A percentile compares a stretch with the other conserved stretches of the same genome.
Evolutionary conservation across 306 rosid genomes (phyloP).

Genomic region (Geum urbanum): DNA sequence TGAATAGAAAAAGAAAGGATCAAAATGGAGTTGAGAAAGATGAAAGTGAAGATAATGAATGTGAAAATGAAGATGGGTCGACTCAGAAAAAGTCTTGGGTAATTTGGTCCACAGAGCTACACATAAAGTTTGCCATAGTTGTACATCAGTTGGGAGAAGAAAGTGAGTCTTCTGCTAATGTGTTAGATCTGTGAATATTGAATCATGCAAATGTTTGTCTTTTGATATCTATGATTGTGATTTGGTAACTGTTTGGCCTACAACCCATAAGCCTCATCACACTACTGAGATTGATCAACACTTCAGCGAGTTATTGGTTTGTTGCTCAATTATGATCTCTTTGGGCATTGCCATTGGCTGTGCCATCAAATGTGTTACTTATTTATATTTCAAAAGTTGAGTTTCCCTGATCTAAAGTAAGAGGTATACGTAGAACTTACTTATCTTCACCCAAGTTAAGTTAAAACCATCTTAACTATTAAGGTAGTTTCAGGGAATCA

Average conservation of each 20-base stretch:
- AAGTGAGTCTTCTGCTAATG: constrained; percentile 48
- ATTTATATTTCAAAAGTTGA: too few species aligned
- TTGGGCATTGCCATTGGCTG: not conserved
- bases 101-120: constrained; percentile 68
- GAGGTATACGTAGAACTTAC: not conserved
- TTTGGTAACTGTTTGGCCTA: too few species aligned
- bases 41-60: constrained; percentile 39
- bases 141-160: constrained; percentile 59
- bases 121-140: constrained; percentile 62
- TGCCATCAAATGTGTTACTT: too few species aligned
- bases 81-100: constrained; percentile 61
- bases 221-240: constrained; percentile 22
- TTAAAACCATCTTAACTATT: too few species aligned
- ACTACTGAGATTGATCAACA: not conserved
- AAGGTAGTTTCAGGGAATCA: not conserved
- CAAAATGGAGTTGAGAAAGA: constrained; percentile 55
- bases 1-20: constrained; percentile 50
- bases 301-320: not conserved
- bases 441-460: not conserved
- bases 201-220: constrained; percentile 18
- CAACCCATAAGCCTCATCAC: not conserved
- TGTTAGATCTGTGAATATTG: constrained; percentile 4
- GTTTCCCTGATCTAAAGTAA: too few species aligned
- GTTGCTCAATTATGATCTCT: not conserved
- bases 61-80: constrained; percentile 53